Base-by-base conservation (phyloP, 306 rosid species). In the Cucumis hystrix region DNA sequence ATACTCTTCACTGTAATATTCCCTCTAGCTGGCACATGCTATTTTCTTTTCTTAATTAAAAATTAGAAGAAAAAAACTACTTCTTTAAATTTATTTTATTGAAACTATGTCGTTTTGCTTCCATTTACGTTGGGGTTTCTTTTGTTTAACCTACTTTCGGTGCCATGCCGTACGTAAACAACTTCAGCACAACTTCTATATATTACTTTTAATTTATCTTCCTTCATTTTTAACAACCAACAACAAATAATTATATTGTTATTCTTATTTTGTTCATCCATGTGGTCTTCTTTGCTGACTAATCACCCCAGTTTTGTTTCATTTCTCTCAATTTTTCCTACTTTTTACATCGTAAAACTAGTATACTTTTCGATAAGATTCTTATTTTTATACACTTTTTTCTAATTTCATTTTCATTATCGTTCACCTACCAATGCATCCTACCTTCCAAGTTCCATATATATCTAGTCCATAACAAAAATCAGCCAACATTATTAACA, bases 11-110 rank as follows among this genome's bases (percentile, higher is more conserved):
- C 39, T 23, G 43, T 72, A 51, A 72, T 72, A 72, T 72, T 72
- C 76, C 76, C 76, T 61, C 25, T 72, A 72, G 45, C 76, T 72
- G 76, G 76, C 76, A 71, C 76, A 45, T 69, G 39, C 33, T 28
- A 10, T 67, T n/a, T 23, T 40, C 52, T 18, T 45, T 43, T 43
- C 49, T 43, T 43, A 43, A 43, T 43, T 43, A 43, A 43, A 47
- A 47, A 10, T 23, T 23, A 23, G 0, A 10, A 51, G 30, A 28
- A 28, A 28, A 28, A 3, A 68, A 41, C 74, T 20, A 41, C 35
- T 21, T 18, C 51, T 68, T 43, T 43, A 10, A 69, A 20, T 69
- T 10, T n/a, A n/a, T 41, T 10, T 10, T 13, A 43, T 47, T 16
- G 4, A 70, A 70, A 21, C 59, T 3, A 58, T 25, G 76, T 70